Evolutionary conservation across 495 filamentous ascomycete species (phyloP).

Genomic region (Podospora pseudocomata): DNA sequence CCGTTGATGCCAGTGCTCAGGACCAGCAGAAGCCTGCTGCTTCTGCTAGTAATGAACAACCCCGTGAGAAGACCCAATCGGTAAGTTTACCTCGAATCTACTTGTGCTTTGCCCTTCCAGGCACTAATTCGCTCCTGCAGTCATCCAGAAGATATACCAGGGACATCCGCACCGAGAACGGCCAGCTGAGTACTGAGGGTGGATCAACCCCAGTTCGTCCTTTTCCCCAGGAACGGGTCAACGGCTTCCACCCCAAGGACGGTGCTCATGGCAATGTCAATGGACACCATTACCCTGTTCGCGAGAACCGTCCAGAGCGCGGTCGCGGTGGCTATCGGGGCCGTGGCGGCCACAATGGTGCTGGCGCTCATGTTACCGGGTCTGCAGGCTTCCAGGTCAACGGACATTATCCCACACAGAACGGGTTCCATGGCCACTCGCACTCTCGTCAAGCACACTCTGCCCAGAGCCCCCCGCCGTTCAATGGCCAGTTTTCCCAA

Average conservation of each 20-base stretch:
- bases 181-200: slow-evolving; percentile 20
- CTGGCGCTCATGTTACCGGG: slow-evolving; percentile 14
- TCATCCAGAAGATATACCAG: slow-evolving; percentile 22
- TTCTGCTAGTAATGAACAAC: slow-evolving; percentile 37
- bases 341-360: slow-evolving; percentile 32
- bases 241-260: slow-evolving; percentile 20
- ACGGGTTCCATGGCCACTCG: slow-evolving; percentile 9
- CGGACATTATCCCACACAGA: slow-evolving; percentile 27
- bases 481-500: slow-evolving; percentile 22
- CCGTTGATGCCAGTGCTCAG: slow-evolving; percentile 42
- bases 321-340: slow-evolving; percentile 40
- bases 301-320: slow-evolving; percentile 39
- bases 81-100: slow-evolving; percentile 25
- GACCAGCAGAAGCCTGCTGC: slow-evolving; percentile 43
- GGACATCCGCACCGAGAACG: slow-evolving; percentile 27
- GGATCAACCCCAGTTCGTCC: slow-evolving; percentile 9
- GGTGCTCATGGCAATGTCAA: slow-evolving; percentile 18
- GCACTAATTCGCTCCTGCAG: slow-evolving; percentile 14
- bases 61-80: slow-evolving; percentile 28
- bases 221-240: slow-evolving; percentile 20
- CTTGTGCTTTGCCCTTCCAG: background rate
- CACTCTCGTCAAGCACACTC: slow-evolving; percentile 23
- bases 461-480: slow-evolving; percentile 26
- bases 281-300: slow-evolving; percentile 28
- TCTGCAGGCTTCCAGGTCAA: slow-evolving; percentile 19